Evolutionary conservation across 805 yeast genomes (phyloP).

Genomic region (Saccharomyces eubayanus): DNA sequence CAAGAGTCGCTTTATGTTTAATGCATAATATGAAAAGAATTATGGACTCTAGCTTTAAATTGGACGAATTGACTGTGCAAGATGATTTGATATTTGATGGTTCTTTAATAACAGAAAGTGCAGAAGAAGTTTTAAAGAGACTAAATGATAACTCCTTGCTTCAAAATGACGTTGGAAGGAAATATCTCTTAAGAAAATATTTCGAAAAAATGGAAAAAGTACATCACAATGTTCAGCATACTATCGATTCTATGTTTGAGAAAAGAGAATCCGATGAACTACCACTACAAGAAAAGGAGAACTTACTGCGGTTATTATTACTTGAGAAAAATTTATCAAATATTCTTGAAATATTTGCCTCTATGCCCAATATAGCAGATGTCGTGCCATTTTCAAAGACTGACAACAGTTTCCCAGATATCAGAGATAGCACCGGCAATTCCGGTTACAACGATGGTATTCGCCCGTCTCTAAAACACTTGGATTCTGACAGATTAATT

Average conservation of each 20-base stretch:
- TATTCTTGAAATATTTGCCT: constrained; percentile 33
- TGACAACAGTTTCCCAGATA: not conserved
- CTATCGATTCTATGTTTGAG: constrained; percentile 49
- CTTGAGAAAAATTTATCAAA: constrained; percentile 63
- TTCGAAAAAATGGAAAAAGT: constrained; percentile 35
- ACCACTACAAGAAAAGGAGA: constrained; percentile 64
- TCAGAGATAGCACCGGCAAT: constrained; percentile 3
- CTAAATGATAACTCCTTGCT: constrained; percentile 25
- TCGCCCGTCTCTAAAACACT: constrained; percentile 15
- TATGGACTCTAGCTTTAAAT: constrained; percentile 31
- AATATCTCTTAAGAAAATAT: constrained; percentile 34
- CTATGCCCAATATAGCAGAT: constrained; percentile 19
- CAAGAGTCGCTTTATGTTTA: constrained; percentile 67
- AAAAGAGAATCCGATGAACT: constrained; percentile 48
- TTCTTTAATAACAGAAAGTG: constrained; percentile 62
- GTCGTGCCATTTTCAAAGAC: constrained; percentile 3
- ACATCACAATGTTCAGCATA: constrained; percentile 35
- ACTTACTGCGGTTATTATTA: constrained; percentile 57
- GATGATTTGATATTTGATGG: constrained; percentile 73
- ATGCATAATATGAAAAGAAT: constrained; percentile 72
- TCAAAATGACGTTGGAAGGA: constrained; percentile 31
- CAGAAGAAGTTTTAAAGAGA: constrained; percentile 50
- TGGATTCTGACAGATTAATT: constrained; percentile 13
- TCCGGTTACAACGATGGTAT: constrained; percentile 1
- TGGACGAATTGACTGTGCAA: constrained; percentile 31